Evolutionary conservation across 2,329 filamentous ascomycete species (phyloP), one percentile per base, ranked within the genome.

Genomic region (Magnaporthiopsis rhizophila): DNA sequence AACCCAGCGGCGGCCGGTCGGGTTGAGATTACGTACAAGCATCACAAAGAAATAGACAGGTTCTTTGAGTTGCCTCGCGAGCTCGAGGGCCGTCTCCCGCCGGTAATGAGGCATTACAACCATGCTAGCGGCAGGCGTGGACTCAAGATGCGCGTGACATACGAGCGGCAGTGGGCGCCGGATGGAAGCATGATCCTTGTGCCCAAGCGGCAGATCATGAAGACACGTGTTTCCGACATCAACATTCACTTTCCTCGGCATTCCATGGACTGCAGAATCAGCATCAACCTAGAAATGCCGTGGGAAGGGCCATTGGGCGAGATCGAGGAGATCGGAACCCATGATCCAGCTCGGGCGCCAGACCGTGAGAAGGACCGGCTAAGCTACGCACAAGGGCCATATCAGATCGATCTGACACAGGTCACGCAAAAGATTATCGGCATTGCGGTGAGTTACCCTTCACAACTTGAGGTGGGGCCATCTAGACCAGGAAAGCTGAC

Each of bases 361-460:
- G 88, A 91, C 71, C 86, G 93, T 8, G 87, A 86, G 69, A 99
- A 99, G 75, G 93, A 99, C 75, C 86, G 95, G 24, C 80, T 99
- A 73, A 96, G 91, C 72, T 99, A 99, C 77, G 88, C 83, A 12
- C 96, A 98, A 74, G 83, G 92, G 57, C 87, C 86, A 64, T 97
- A 96, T 73, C 91, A 95, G 73, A 84, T 99, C 69, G 95, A 99
- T 76, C 80, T 99, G 62, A 99, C 95, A 0, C 93, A 97, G 74
- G 95, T 99, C 58, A 89, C 87, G 13, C 82, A 81, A 62, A 72
- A 72, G 7, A 69, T 70, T 8, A 58, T 62, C 5, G 67, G 67
- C 3, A 63, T 62, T 3, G 65, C 59, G 32, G 66, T 69, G 34
- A 64, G 64, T 65, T 64, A 34, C 36, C 12, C 3, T 58, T 9